A percentile compares a stretch with the other conserved stretches of the same genome.
phyloP scores from a whole-genome alignment of 768 basidiomycete genomes.

The Amanita jacksonii region DNA sequence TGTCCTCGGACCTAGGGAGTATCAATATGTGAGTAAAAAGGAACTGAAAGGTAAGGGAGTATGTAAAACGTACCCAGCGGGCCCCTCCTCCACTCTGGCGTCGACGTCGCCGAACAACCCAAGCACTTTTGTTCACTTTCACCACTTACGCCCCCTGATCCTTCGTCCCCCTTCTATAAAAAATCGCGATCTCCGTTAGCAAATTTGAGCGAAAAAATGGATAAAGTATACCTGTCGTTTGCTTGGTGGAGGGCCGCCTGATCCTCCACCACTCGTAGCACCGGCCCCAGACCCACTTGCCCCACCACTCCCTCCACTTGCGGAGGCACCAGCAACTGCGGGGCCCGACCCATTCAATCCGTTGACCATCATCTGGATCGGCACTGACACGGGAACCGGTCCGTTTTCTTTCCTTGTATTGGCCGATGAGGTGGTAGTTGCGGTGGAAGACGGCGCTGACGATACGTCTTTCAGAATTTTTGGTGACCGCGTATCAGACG shows the following conservation, averaged over 20 bases:
- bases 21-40: constrained; percentile 11
- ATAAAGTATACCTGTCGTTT: constrained; percentile 13
- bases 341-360: constrained; percentile 5
- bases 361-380: not conserved
- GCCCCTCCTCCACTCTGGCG: constrained; percentile 81
- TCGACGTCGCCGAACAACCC: constrained; percentile 76
- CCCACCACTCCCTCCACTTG: too few species aligned
- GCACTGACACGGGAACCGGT: too few species aligned
- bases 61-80: constrained; percentile 53
- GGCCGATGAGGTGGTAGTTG: too few species aligned
- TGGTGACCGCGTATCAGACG: too few species aligned
- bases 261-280: not conserved
- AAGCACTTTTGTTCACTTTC: constrained; percentile 73
- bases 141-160: constrained; percentile 35
- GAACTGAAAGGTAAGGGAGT: constrained; percentile 11
- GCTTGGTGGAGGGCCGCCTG: constrained; percentile 5
- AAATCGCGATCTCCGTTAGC: constrained; percentile 1
- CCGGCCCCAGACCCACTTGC: not conserved
- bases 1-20: constrained; percentile 65
- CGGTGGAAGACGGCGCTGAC: too few species aligned
- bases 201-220: constrained; percentile 4
- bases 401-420: too few species aligned
- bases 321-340: too few species aligned
- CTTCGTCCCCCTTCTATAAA: constrained; percentile 9
- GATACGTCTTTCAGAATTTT: too few species aligned